Base-by-base conservation (phyloP, 116 monocot species). In the Cymodocea nodosa region DNA sequence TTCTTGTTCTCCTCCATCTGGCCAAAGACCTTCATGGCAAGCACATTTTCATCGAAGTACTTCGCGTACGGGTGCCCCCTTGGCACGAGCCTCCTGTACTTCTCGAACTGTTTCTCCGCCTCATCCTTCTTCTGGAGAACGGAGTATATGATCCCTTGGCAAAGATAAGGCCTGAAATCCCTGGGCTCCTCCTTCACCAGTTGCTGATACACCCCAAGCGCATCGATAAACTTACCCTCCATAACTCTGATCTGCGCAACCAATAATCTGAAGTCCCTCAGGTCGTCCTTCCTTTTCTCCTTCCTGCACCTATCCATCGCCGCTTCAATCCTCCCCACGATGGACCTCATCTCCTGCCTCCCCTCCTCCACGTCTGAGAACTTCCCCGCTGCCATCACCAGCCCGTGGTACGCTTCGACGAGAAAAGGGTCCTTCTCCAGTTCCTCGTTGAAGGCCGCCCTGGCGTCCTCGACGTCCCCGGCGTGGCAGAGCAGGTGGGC, bases 161-260 rank as follows among this genome's bases (percentile, higher is more conserved):
- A 86, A 3, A 91, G 75, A 37, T 91, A 86, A 17, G 86, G 86
- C 63, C 90, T 75, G 63, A 91, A 91, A 67, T 91, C 90, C 54
- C 79, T 82, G 0, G 86, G 90, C 63, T 91, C 82, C 73, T 81
- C 86, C 70, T 71, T 81, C 56, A 84, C 90, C 69, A 90, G 34
- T 11, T 77, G 77, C 15, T 77, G 18, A 35, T 90, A 90, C 6
- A 90, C 64, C 68, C 64, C 64, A 8, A 90, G 37, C 0, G 85
- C 85, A n/a, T 81, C 83, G 2, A 73, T 82, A 22, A 82, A 84
- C 44, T 76, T 77, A 50, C 74, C 76, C 63, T 82, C 58, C 17
- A 79, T 73, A 9, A 86, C 84, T 74, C 53, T 74, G 35, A 91
- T 70, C 66, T 91, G 84, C 15, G 84, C 90, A 34, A 77, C 10